Conservation (phyloP, 2,329 filamentous ascomycete genomes). For the Colletotrichum musae region DNA sequence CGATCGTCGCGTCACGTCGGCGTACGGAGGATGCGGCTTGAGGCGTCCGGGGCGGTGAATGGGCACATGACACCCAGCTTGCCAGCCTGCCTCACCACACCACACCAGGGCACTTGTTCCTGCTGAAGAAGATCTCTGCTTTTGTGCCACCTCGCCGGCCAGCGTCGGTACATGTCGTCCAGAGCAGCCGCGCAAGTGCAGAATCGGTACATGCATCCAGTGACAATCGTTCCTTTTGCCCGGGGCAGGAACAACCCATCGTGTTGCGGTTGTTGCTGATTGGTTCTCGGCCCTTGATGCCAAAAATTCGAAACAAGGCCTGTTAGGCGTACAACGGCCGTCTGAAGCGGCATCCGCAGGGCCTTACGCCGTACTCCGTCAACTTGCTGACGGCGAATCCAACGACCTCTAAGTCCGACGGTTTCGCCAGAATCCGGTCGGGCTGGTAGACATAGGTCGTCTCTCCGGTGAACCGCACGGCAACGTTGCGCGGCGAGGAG, state of each 20-base stretch:
- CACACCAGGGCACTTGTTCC: background rate
- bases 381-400: background rate
- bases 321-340: background rate
- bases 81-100: background rate
- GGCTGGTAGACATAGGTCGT: constrained; percentile 6
- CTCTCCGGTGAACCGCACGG: background rate
- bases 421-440: background rate
- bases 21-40: background rate
- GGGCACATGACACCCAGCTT: background rate
- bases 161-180: background rate
- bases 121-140: background rate
- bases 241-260: no score
- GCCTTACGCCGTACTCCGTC: no score
- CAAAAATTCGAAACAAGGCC: no score
- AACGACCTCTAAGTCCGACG: background rate
- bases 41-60: background rate
- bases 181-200: background rate
- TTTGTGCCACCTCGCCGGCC: background rate
- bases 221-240: no score
- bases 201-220: no score
- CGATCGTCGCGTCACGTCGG: constrained; percentile 6
- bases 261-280: no score
- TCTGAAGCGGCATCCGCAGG: background rate
- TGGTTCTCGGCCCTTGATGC: no score
- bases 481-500: no score